These are phyloP conservation scores for Xylariaceae sp. DNA, from an alignment of 2,329 filamentous ascomycete genomes.

Conservation along the genomic window DNA sequence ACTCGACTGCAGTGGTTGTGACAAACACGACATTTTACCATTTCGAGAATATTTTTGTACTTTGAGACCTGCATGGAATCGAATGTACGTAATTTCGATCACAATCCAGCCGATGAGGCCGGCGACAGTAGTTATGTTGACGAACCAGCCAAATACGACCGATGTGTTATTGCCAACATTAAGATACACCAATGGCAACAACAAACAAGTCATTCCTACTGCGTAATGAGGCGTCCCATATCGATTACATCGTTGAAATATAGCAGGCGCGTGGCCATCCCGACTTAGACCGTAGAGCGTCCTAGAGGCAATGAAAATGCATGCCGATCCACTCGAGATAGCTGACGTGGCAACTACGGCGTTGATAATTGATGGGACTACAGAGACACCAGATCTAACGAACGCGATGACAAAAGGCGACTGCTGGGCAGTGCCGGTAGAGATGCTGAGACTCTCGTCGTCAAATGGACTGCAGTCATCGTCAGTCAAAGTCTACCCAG, in stretches of 20 bases:
- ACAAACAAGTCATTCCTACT: slow-evolving; percentile 53
- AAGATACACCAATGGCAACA: slow-evolving; percentile 66
- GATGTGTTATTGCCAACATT: slow-evolving; percentile 59
- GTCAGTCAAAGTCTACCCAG: slow-evolving; percentile 52
- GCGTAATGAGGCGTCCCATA: slow-evolving; percentile 62
- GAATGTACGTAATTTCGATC: not conserved
- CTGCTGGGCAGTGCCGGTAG: slow-evolving; percentile 56
- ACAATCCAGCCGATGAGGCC: not conserved
- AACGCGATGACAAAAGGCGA: slow-evolving; percentile 64
- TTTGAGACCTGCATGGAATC: not conserved
- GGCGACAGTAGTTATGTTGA: slow-evolving; percentile 57
- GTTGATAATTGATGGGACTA: slow-evolving; percentile 70
- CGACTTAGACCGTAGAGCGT: slow-evolving; percentile 65
- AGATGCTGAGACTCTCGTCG: slow-evolving; percentile 51
- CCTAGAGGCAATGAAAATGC: slow-evolving; percentile 70
- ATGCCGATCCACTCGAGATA: slow-evolving; percentile 74
- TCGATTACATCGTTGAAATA: slow-evolving; percentile 59
- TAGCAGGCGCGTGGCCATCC: slow-evolving; percentile 59
- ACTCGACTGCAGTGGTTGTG: too few species aligned
- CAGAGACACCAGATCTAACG: slow-evolving; percentile 60
- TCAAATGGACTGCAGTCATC: slow-evolving; percentile 51
- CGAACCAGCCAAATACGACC: slow-evolving; percentile 68
- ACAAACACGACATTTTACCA: too few species aligned
- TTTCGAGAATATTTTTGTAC: too few species aligned
- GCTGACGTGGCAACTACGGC: slow-evolving; percentile 77